phyloP scores from a whole-genome alignment of 23 red algal species.

The Cyanidium caldarium region DNA sequence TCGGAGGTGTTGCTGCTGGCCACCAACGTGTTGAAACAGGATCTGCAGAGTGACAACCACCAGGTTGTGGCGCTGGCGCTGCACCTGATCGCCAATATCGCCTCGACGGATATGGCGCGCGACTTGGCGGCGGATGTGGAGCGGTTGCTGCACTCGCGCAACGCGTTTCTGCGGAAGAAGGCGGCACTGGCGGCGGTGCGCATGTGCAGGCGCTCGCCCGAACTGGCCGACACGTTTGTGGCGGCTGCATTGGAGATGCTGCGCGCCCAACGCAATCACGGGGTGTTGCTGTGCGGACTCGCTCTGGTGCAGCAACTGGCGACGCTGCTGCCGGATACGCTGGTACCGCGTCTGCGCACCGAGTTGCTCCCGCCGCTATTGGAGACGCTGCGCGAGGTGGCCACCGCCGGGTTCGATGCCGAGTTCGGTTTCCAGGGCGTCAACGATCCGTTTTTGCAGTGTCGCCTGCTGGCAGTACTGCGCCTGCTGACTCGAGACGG shows the following conservation, averaged over 20 bases:
- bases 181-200: slow-evolving; percentile 67
- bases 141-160: slow-evolving; percentile 24
- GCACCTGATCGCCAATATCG: slow-evolving; percentile 61
- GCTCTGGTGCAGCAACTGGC: slow-evolving; percentile 18
- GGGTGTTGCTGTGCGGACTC: slow-evolving; percentile 25
- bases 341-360: neutral
- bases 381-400: neutral
- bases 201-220: slow-evolving; percentile 50
- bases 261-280: slow-evolving; percentile 2
- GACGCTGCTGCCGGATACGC: slow-evolving; percentile 21
- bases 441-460: slow-evolving; percentile 43
- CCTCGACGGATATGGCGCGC: slow-evolving; percentile 65
- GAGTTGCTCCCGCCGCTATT: neutral
- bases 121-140: slow-evolving; percentile 85
- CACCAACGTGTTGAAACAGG: slow-evolving; percentile 58
- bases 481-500: slow-evolving; percentile 13
- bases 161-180: slow-evolving; percentile 71
- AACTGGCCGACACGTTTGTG: slow-evolving; percentile 31
- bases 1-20: slow-evolving; percentile 71
- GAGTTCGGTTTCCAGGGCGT: slow-evolving; percentile 27
- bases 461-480: slow-evolving; percentile 26
- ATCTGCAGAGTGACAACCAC: slow-evolving; percentile 55
- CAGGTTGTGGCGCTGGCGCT: slow-evolving; percentile 67
- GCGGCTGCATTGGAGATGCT: slow-evolving; percentile 23
- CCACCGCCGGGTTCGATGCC: slow-evolving; percentile 4